Conservation (phyloP, 176 grass and related monocot genomes). For the Themeda triandra region DNA sequence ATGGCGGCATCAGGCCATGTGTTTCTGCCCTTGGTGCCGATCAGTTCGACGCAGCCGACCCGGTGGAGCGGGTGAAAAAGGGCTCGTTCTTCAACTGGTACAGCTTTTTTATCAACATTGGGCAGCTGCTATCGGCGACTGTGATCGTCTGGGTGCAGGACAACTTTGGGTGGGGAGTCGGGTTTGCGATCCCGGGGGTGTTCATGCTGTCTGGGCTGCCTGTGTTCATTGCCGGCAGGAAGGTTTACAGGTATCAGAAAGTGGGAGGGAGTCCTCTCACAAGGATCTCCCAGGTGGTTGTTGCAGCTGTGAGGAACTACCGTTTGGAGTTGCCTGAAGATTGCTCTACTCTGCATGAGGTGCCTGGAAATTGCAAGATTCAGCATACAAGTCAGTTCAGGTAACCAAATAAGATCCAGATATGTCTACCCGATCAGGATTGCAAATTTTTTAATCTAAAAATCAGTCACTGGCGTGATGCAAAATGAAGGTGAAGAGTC, state of each 20-base stretch:
- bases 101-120: constrained; percentile 34
- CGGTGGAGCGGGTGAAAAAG: constrained; percentile 3
- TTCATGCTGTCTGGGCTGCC: not conserved
- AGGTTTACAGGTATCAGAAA: constrained; percentile 25
- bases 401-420: not conserved
- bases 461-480: too few species aligned
- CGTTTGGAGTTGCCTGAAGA: not conserved
- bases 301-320: not conserved
- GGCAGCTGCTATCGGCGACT: constrained; percentile 19
- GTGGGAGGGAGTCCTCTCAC: constrained; percentile 29
- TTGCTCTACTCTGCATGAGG: constrained; percentile 4
- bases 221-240: constrained; percentile 6
- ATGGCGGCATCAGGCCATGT: constrained; percentile 45
- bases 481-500: too few species aligned
- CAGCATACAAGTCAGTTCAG: not conserved
- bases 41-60: constrained; percentile 20
- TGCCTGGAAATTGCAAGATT: not conserved
- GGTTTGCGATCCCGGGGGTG: constrained; percentile 12
- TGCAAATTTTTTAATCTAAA: not conserved
- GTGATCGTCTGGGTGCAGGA: constrained; percentile 41
- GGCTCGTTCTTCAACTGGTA: constrained; percentile 55
- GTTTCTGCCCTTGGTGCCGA: constrained; percentile 20
- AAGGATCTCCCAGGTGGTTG: constrained; percentile 37
- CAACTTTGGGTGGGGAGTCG: constrained; percentile 27
- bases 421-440: not conserved